Percentiles rank a stretch among this genome's conserved stretches.
Conservation (phyloP, 1,284 basidiomycete genomes). For the Fomes fomentarius region DNA sequence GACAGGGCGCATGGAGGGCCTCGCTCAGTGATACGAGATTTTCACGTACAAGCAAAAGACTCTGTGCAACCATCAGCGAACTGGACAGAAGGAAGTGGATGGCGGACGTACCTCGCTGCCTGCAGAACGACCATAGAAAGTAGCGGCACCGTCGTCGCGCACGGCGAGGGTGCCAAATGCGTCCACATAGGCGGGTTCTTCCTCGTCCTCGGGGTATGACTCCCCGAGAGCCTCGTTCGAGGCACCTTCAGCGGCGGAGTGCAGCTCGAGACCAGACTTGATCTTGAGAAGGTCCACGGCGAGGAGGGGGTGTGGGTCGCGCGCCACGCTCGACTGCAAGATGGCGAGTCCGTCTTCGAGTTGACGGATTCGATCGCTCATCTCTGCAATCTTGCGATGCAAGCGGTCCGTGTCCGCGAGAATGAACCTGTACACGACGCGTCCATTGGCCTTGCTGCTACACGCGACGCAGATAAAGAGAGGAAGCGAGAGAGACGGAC, state of each 20-base stretch:
- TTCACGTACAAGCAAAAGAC: not conserved
- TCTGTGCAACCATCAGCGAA: not conserved
- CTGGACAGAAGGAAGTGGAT: not conserved
- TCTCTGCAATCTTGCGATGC: conserved; percentile 69
- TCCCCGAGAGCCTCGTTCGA: not conserved
- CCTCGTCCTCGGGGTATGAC: conserved; percentile 15
- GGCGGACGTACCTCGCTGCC: conserved; percentile 47
- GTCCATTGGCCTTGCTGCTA: too few species aligned
- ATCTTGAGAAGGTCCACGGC: conserved; percentile 60
- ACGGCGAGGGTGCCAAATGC: conserved; percentile 65
- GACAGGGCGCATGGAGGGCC: too few species aligned
- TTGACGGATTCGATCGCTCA: conserved; percentile 75
- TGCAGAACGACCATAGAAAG: conserved; percentile 69
- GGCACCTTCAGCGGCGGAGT: conserved; percentile 24
- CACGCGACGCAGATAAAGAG: not conserved
- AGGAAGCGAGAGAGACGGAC: conserved; percentile 38
- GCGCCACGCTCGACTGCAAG: conserved; percentile 41
- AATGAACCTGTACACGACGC: conserved; percentile 77
- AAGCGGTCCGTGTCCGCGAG: conserved; percentile 76
- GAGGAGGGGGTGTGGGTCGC: conserved; percentile 64
- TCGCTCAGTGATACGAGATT: too few species aligned
- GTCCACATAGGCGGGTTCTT: conserved; percentile 29
- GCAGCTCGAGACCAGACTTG: conserved; percentile 49
- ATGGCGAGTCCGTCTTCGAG: conserved; percentile 72
- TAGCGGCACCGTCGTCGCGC: conserved; percentile 60